Evolutionary conservation across 495 filamentous ascomycete genomes (phyloP).

Genomic region (Aspergillus asperescens): DNA sequence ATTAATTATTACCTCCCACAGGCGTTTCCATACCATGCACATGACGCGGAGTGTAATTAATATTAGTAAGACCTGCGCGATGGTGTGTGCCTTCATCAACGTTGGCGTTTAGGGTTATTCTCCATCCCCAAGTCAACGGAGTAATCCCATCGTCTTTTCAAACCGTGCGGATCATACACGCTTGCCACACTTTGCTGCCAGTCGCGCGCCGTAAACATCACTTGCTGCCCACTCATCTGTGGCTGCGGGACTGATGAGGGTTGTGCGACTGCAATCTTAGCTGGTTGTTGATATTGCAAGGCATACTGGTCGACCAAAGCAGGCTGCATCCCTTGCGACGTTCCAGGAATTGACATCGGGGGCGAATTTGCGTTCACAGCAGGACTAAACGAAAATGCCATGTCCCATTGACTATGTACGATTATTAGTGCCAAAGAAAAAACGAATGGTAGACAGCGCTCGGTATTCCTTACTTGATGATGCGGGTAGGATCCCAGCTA

Average conservation of each 20-base stretch:
- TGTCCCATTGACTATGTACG: slow-evolving; percentile 75
- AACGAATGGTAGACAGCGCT: not conserved
- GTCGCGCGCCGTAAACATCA: slow-evolving; percentile 86
- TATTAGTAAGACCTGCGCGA: too few relatives aligned
- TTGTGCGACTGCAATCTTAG: slow-evolving; percentile 32
- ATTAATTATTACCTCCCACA: not conserved
- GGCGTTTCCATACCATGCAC: not conserved
- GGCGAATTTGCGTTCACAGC: slow-evolving; percentile 48
- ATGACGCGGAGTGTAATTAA: not conserved
- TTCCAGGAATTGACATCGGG: slow-evolving; percentile 34
- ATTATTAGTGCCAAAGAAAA: slow-evolving; percentile 21
- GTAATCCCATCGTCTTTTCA: slow-evolving; percentile 69
- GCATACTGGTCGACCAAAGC: slow-evolving; percentile 32
- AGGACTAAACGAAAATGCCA: slow-evolving; percentile 70
- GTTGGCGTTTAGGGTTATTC: slow-evolving; percentile 32
- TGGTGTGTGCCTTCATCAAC: slow-evolving; percentile 24
- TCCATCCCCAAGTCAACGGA: slow-evolving; percentile 33
- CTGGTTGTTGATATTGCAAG: slow-evolving; percentile 34
- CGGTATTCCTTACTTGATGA: slow-evolving; percentile 73
- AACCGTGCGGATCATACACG: slow-evolving; percentile 68
- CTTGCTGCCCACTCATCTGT: slow-evolving; percentile 51
- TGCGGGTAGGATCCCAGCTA: slow-evolving; percentile 84
- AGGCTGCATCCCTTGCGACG: slow-evolving; percentile 30
- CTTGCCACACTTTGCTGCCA: slow-evolving; percentile 95
- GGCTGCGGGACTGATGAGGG: slow-evolving; percentile 49